Base-by-base conservation (phyloP, 2,329 filamentous ascomycete genomes). In the Gaeumannomyces tritici region DNA sequence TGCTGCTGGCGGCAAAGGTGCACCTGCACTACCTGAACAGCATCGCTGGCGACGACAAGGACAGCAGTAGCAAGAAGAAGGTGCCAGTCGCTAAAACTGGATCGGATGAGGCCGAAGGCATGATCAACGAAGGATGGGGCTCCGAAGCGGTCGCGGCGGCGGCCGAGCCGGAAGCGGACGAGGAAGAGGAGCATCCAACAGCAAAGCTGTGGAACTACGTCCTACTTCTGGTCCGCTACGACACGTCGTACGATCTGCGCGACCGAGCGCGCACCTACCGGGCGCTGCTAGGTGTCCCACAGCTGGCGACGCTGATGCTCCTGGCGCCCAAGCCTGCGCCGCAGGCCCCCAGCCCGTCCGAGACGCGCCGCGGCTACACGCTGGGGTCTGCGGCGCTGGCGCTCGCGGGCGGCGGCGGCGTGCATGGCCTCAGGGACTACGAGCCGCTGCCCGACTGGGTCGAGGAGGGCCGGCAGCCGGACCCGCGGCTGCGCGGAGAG, bases 301-400 rank as follows among this genome's bases (percentile, higher is more conserved):
- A 98, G 73, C 84, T 99, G 21, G 95, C 95, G 3, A 92, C 89
- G 0, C 80, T 99, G 18, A 89, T 98, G 73, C 86, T 99, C 0
- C 83, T 98, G 1, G 95, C 95, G 0, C 93, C 95, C 0, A 99
- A 99, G 72, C 93, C 95, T 0, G 91, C 95, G 0, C 95, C 95
- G 0, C 91, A 96, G 64, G 89, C 90, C 0, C 92, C 92, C 0
- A 96, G 90, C 64, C 95, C 95, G 0, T 96, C 91, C 0, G 93
- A 96, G 71, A 87, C 84, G 3, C 84, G 93, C 42, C 90, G 88
- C 66, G 88, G 86, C 0, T 89, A 93, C 63, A 80, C 88, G 1
- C 80, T 99, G 0, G 95, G 95, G 13, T 95, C 91, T 3, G 86
- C 93, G 1, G 93, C 91, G 21, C 82, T 98, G 0, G 89, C 97